phyloP scores from a whole-genome alignment of 805 yeast genomes.

The Ogataea ganodermae region DNA sequence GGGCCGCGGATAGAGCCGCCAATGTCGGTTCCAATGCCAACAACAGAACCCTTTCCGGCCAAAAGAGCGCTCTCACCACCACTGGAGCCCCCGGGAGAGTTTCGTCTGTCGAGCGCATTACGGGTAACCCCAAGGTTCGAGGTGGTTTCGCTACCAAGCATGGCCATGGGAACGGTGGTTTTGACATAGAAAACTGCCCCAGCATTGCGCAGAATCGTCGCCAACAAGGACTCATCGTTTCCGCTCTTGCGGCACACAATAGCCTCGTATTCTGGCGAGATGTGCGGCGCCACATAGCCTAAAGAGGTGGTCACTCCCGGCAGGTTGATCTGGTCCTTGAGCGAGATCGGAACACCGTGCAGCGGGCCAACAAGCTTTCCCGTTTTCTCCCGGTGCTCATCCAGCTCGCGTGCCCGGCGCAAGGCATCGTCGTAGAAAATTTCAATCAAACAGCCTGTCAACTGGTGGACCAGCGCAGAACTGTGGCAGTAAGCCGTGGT shows the following conservation, averaged over 20 bases:
- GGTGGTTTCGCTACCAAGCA: conserved; percentile 43
- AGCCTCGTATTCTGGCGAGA: conserved; percentile 30
- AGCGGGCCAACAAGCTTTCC: conserved; percentile 44
- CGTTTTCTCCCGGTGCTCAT: conserved; percentile 33
- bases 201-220: conserved; percentile 34
- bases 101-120: conserved; percentile 40
- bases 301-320: conserved; percentile 41
- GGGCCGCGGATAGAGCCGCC: conserved; percentile 43
- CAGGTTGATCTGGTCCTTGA: conserved; percentile 45
- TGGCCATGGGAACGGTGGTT: conserved; percentile 46
- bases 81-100: conserved; percentile 46
- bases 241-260: conserved; percentile 31
- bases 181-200: conserved; percentile 47
- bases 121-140: conserved; percentile 41
- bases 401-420: conserved; percentile 40
- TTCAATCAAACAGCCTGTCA: conserved; percentile 44
- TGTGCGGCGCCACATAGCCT: conserved; percentile 37
- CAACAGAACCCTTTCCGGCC: conserved; percentile 33
- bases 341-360: conserved; percentile 47
- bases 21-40: conserved; percentile 43
- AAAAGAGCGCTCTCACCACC: conserved; percentile 47
- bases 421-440: conserved; percentile 43
- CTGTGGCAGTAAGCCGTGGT: conserved; percentile 43
- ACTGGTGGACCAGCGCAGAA: conserved; percentile 42
- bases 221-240: conserved; percentile 31